A percentile compares a stretch with the other conserved stretches of the same genome.
Evolutionary conservation across 768 basidiomycete species (phyloP).

Genomic region (Mycena vitilis): DNA sequence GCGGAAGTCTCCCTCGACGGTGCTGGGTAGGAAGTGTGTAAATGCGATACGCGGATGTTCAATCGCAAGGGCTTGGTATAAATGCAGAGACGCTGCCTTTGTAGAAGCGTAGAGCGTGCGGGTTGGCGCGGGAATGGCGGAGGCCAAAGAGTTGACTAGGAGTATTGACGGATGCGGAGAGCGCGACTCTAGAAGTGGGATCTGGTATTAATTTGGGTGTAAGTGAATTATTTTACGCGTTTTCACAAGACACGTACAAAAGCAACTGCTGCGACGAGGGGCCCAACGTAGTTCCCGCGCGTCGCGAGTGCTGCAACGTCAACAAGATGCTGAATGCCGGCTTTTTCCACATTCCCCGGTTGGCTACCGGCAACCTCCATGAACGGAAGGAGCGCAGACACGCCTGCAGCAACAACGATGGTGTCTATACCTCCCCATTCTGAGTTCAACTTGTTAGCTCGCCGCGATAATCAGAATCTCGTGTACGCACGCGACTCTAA

Average conservation of each 20-base stretch:
- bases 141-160: conserved; percentile 82
- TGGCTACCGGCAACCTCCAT: conserved; percentile 75
- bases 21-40: conserved; percentile 71
- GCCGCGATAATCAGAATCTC: neutral
- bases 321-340: conserved; percentile 70
- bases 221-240: neutral
- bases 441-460: conserved; percentile 43
- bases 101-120: conserved; percentile 87
- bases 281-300: conserved; percentile 76
- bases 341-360: conserved; percentile 42
- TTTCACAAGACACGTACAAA: conserved; percentile 61
- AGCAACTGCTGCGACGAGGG: conserved; percentile 74
- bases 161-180: conserved; percentile 80
- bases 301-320: conserved; percentile 68
- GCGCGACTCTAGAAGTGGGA: conserved; percentile 76
- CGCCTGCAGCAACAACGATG: conserved; percentile 83
- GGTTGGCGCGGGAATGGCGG: conserved; percentile 87
- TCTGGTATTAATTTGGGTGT: conserved; percentile 53
- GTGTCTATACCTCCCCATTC: conserved; percentile 90
- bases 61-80: conserved; percentile 84
- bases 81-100: conserved; percentile 81
- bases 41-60: conserved; percentile 81
- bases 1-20: conserved; percentile 84
- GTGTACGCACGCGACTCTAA: conserved; percentile 65
- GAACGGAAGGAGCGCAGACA: conserved; percentile 83